Conservation (phyloP, 1,284 basidiomycete species). For the Cutaneotrichosporon cyanovorans region DNA sequence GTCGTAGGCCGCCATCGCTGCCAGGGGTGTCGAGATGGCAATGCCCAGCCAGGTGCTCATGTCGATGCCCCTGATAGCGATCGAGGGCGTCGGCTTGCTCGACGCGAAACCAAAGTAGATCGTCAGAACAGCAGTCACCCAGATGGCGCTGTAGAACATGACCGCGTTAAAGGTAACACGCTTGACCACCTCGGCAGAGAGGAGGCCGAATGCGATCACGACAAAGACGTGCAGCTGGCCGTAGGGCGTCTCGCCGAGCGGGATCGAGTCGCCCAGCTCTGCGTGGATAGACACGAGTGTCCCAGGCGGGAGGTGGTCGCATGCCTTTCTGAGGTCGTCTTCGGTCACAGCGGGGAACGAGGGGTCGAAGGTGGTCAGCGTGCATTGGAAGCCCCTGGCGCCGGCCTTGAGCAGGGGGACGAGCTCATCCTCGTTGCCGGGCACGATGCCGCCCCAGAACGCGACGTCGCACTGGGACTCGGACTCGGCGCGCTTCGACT, state of each 20-base stretch:
- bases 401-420: slow-evolving; percentile 62
- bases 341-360: slow-evolving; percentile 82
- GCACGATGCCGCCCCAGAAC: slow-evolving; percentile 92
- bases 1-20: background rate
- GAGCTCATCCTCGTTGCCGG: slow-evolving; percentile 58
- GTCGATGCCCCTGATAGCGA: background rate
- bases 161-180: too few relatives aligned
- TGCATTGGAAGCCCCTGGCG: slow-evolving; percentile 91
- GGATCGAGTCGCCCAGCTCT: slow-evolving; percentile 52
- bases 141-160: background rate
- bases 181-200: too few relatives aligned
- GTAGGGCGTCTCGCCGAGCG: background rate
- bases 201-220: too few relatives aligned
- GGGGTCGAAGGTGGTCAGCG: slow-evolving; percentile 79
- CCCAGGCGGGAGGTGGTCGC: slow-evolving; percentile 53
- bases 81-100: too few relatives aligned
- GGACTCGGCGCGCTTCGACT: slow-evolving; percentile 57
- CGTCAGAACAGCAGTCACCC: background rate
- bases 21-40: slow-evolving; percentile 5
- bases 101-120: background rate
- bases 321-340: slow-evolving; percentile 60
- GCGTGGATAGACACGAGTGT: slow-evolving; percentile 82
- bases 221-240: too few relatives aligned
- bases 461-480: slow-evolving; percentile 66
- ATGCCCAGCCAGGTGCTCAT: background rate